phyloP scores from a whole-genome alignment of 768 basidiomycete genomes.

The Harrya chromipes region DNA sequence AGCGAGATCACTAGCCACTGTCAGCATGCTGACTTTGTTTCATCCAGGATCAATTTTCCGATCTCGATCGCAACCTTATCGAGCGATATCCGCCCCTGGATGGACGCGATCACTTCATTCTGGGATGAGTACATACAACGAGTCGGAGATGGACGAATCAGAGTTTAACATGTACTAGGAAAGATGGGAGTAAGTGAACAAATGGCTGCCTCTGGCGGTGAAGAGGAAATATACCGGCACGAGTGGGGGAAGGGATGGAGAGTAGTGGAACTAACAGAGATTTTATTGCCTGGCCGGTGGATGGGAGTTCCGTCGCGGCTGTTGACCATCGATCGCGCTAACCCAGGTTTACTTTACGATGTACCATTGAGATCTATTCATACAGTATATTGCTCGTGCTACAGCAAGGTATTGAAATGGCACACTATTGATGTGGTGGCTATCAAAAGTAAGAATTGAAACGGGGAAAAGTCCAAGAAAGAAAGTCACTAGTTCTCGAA shows the following conservation, averaged over 20 bases:
- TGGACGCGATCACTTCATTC: background rate
- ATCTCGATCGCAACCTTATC: constrained; percentile 23
- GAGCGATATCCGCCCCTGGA: constrained; percentile 21
- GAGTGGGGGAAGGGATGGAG: background rate
- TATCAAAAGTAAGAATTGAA: background rate
- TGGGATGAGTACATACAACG: too few relatives aligned
- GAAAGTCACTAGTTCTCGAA: background rate
- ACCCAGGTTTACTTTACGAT: too few relatives aligned
- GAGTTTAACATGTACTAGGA: background rate
- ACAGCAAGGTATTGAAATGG: background rate
- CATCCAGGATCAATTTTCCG: constrained; percentile 20
- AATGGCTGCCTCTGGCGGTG: constrained; percentile 17
- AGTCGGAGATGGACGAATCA: background rate
- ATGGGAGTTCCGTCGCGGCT: too few relatives aligned
- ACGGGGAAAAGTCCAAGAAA: background rate
- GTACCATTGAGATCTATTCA: background rate
- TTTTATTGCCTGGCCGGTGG: too few relatives aligned
- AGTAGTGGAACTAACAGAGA: too few relatives aligned
- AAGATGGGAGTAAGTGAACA: constrained; percentile 23
- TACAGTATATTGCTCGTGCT: constrained; percentile 1
- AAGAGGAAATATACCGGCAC: constrained; percentile 14
- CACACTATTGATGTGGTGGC: background rate
- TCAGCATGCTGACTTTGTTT: constrained; percentile 14
- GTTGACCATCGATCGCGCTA: too few relatives aligned
- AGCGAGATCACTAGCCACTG: constrained; percentile 12